These are phyloP conservation scores for Monocercomonoides exilis DNA, from an alignment of 78 protist species.

Conservation along the genomic window DNA sequence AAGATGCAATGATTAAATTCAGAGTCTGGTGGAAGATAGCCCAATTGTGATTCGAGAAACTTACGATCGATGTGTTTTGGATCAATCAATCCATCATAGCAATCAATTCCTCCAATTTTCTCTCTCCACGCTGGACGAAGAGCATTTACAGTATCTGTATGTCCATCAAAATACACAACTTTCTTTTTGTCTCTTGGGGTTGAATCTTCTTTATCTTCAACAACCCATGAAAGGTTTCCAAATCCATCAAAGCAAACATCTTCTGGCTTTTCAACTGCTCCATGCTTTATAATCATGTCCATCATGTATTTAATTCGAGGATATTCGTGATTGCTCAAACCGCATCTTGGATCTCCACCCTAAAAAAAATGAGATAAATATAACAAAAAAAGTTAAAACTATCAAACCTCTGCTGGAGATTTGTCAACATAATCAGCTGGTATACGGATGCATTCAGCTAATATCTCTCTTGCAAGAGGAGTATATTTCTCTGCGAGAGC, in stretches of 20 bases:
- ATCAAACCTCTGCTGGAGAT: background rate
- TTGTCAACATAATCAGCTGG: slow-evolving; percentile 35
- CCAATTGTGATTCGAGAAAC: slow-evolving; percentile 18
- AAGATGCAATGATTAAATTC: slow-evolving; percentile 28
- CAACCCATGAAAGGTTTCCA: slow-evolving; percentile 37
- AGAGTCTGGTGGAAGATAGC: slow-evolving; percentile 27
- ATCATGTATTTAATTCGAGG: slow-evolving; percentile 37
- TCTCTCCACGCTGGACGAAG: slow-evolving; percentile 37
- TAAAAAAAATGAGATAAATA: background rate
- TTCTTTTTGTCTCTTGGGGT: slow-evolving; percentile 24
- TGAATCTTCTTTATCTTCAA: slow-evolving; percentile 18
- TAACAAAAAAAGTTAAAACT: background rate
- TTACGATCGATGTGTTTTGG: background rate
- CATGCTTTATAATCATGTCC: slow-evolving; percentile 7
- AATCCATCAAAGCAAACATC: slow-evolving; percentile 40
- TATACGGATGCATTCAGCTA: slow-evolving; percentile 36
- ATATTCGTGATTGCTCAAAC: slow-evolving; percentile 40
- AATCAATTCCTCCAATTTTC: slow-evolving; percentile 38
- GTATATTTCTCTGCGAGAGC: background rate
- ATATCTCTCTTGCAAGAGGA: slow-evolving; percentile 22
- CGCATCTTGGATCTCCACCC: slow-evolving; percentile 32
- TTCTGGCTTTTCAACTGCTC: slow-evolving; percentile 24
- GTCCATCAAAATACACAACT: slow-evolving; percentile 47
- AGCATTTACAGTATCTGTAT: slow-evolving; percentile 41
- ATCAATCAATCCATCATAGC: slow-evolving; percentile 32